Evolutionary conservation across 108 stramenopile species (phyloP), one percentile per base, ranked within the genome.

Genomic region (Tribonema minus): DNA sequence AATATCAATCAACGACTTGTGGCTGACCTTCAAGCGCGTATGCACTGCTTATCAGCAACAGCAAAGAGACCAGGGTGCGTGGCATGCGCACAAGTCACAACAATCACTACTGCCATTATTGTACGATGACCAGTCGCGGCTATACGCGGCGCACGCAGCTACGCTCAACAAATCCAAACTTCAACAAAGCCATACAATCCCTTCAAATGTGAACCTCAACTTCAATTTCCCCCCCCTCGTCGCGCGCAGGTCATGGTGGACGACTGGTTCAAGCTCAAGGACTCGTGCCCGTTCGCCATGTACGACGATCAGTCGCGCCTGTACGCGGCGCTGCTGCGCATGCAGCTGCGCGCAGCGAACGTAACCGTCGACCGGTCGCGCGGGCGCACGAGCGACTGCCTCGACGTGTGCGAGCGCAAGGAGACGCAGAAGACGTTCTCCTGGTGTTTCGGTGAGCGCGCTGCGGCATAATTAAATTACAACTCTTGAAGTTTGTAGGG

Each of bases 261-360:
- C 3, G 77, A 79, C 32, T 79, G 77, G 77, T 79, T 79, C 20
- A 20, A 68, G 68, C 77, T 79, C 6, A 79, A 79, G 62, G 77
- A 79, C 37, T 58, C 68, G 40, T 79, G 77, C 31, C 77, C 77
- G 15, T 79, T 68, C 59, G 77, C 77, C 15, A 30, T 79, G 26
- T 79, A 79, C 68, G 77, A 79, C 39, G 77, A 79, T 59, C 77
- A 79, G 66, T 68, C 67, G 28, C 77, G 77, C 23, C 77, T 79
- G 30, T 79, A 79, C 67, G 77, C 77, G 4, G 77, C 77, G 30
- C 58, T 79, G 27, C 77, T 79, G 4, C 31, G 77, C 1, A 79
- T 79, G 77, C 77, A 79, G 37, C 77, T 79, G 28, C 68, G 69
- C 67, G 64, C 3, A 36, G 61, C 31, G 3, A 27, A 25, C n/a